phyloP scores from a whole-genome alignment of 1,284 basidiomycete genomes.

The Garcileccinum viscosum region DNA sequence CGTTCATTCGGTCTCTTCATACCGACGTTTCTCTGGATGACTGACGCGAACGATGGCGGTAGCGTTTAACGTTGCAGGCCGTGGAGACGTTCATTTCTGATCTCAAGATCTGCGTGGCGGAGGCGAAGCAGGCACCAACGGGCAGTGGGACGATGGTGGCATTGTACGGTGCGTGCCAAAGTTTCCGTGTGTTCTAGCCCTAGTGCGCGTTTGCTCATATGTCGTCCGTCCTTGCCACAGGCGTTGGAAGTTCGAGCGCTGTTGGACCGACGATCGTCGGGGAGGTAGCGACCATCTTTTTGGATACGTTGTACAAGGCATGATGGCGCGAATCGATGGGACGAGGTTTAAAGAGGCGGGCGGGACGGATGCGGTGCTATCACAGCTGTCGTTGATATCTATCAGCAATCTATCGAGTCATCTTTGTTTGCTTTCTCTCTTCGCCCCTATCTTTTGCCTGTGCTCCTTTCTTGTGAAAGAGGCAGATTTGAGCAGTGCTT shows the following conservation, averaged over 20 bases:
- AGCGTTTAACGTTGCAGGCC: slow-evolving; percentile 80
- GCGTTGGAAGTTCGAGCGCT: slow-evolving; percentile 85
- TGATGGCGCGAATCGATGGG: slow-evolving; percentile 31
- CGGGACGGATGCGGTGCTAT: not conserved
- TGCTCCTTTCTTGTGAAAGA: not conserved
- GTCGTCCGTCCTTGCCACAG: slow-evolving; percentile 45
- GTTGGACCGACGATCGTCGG: slow-evolving; percentile 89
- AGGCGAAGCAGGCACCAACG: slow-evolving; percentile 61
- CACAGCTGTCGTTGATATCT: not conserved
- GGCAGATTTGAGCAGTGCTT: too few relatives aligned
- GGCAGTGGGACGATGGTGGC: slow-evolving; percentile 85
- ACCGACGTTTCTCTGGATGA: not conserved
- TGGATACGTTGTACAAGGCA: slow-evolving; percentile 85
- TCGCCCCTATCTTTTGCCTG: not conserved
- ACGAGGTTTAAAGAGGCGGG: too few relatives aligned
- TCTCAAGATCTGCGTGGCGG: slow-evolving; percentile 76
- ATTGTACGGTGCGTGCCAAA: slow-evolving; percentile 74
- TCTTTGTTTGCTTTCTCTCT: not conserved
- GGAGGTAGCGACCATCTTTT: slow-evolving; percentile 81
- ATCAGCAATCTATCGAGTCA: not conserved
- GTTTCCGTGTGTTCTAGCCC: too few relatives aligned
- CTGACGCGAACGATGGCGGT: slow-evolving; percentile 50
- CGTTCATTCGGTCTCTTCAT: not conserved
- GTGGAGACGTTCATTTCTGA: slow-evolving; percentile 83
- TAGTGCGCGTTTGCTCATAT: not conserved